These are phyloP conservation scores for Kodamaea nitidulidarum DNA, from an alignment of 805 yeast species.

Conservation along the genomic window DNA sequence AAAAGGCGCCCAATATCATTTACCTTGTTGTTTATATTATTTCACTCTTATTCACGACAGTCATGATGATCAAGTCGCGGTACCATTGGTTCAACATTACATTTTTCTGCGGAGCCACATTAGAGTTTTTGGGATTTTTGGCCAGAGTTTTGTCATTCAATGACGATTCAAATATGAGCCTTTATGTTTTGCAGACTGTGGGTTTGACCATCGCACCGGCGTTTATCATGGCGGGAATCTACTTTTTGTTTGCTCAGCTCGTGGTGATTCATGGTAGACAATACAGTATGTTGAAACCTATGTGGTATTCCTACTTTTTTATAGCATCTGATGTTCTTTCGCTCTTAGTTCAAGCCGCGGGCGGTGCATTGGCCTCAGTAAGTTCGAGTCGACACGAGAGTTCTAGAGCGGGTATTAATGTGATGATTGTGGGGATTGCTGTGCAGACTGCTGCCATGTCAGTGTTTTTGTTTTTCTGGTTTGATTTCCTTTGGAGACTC, in stretches of 20 bases:
- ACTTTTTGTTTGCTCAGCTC: constrained; percentile 12
- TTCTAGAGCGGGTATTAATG: constrained; percentile 14
- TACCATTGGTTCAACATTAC: constrained; percentile 18
- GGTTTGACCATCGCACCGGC: constrained; percentile 13
- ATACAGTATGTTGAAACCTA: constrained; percentile 11
- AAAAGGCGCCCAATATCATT: constrained; percentile 14
- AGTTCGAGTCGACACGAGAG: constrained; percentile 8
- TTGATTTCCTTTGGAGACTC: constrained; percentile 15
- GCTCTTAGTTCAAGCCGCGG: constrained; percentile 18
- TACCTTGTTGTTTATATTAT: constrained; percentile 13
- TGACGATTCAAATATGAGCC: constrained; percentile 4
- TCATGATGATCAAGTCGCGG: constrained; percentile 14
- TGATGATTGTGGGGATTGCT: constrained; percentile 19
- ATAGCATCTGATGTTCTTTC: constrained; percentile 12
- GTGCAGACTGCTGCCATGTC: constrained; percentile 21
- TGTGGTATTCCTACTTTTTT: constrained; percentile 14
- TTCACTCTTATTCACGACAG: constrained; percentile 11
- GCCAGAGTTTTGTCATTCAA: constrained; percentile 9
- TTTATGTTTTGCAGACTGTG: constrained; percentile 10
- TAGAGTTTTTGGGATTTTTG: constrained; percentile 12
- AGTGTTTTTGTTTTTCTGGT: constrained; percentile 17
- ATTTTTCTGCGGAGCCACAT: constrained; percentile 8
- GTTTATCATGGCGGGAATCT: constrained; percentile 14
- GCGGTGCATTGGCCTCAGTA: constrained; percentile 16
- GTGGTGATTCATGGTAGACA: constrained; percentile 9